Percentiles rank a stretch among this genome's conserved stretches.
These are phyloP conservation scores for Podila epigama DNA, from an alignment of 192 early-diverging fungal genomes.

Conservation along the genomic window DNA sequence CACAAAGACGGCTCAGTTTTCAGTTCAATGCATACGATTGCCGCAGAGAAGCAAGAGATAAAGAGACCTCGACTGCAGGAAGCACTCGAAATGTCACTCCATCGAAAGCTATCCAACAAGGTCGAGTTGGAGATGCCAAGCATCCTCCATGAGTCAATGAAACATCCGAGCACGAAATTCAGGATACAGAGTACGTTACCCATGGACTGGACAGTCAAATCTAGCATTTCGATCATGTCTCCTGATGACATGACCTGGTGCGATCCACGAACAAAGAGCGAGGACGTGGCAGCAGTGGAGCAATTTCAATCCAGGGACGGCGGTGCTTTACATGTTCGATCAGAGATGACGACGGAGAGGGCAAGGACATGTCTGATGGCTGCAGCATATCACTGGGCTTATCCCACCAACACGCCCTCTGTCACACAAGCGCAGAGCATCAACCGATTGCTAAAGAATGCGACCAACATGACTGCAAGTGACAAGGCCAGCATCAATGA, in stretches of 20 bases:
- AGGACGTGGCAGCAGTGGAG: slow-evolving; percentile 26
- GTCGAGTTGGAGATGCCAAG: slow-evolving; percentile 7
- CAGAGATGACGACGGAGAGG: not conserved
- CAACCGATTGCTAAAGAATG: slow-evolving; percentile 28
- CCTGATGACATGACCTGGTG: slow-evolving; percentile 24
- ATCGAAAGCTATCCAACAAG: not conserved
- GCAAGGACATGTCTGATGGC: slow-evolving; percentile 1
- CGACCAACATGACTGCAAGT: slow-evolving; percentile 6
- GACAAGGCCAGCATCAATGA: slow-evolving; percentile 30
- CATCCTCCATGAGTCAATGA: not conserved
- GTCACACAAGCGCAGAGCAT: slow-evolving; percentile 30
- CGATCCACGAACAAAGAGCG: slow-evolving; percentile 11
- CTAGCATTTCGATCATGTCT: slow-evolving; percentile 15
- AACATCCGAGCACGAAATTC: slow-evolving; percentile 1
- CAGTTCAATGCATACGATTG: too few relatives aligned
- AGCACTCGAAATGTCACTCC: slow-evolving; percentile 21
- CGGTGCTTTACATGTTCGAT: slow-evolving; percentile 8
- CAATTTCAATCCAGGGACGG: slow-evolving; percentile 9
- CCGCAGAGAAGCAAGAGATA: not conserved
- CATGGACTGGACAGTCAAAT: slow-evolving; percentile 35
- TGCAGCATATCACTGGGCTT: slow-evolving; percentile 28
- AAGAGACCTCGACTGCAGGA: slow-evolving; percentile 18
- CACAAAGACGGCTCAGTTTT: not conserved
- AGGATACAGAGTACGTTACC: slow-evolving; percentile 2
- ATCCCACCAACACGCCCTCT: slow-evolving; percentile 27